Conservation (phyloP, 164 flowering plant species). For the Sedum album region DNA sequence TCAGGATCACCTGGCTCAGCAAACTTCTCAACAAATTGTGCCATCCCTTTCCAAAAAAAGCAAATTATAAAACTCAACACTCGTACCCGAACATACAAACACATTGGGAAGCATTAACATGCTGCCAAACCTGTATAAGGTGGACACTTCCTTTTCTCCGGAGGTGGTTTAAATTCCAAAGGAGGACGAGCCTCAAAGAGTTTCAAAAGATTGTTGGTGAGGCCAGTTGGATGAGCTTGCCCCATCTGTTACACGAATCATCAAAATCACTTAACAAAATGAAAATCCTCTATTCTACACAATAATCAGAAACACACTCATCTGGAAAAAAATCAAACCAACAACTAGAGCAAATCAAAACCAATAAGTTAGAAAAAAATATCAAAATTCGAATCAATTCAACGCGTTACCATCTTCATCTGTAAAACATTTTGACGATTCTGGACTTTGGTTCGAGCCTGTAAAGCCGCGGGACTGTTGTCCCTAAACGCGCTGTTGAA, state of each 20-base stretch:
- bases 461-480: conserved; percentile 6
- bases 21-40: conserved; percentile 73
- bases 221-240: conserved; percentile 95
- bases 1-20: conserved; percentile 91
- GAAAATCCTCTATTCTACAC: neutral
- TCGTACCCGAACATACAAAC: too few relatives aligned
- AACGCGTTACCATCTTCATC: conserved; percentile 1
- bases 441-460: conserved; percentile 7
- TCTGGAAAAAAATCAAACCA: conserved; percentile 11
- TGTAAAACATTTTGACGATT: conserved; percentile 3
- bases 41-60: conserved; percentile 51
- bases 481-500: conserved; percentile 9
- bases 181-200: conserved; percentile 96
- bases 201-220: conserved; percentile 82
- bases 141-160: conserved; percentile 91
- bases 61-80: neutral
- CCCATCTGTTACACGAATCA: conserved; percentile 55
- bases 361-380: conserved; percentile 30
- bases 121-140: conserved; percentile 50
- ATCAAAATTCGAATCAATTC: neutral
- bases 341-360: neutral
- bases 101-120: neutral
- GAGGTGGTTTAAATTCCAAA: conserved; percentile 83
- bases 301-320: conserved; percentile 55
- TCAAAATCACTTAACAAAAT: neutral